A percentile compares a stretch with the other conserved stretches of the same genome.
phyloP scores from a whole-genome alignment of 2,329 filamentous ascomycete genomes.

The Teratosphaeria zuluensis region DNA sequence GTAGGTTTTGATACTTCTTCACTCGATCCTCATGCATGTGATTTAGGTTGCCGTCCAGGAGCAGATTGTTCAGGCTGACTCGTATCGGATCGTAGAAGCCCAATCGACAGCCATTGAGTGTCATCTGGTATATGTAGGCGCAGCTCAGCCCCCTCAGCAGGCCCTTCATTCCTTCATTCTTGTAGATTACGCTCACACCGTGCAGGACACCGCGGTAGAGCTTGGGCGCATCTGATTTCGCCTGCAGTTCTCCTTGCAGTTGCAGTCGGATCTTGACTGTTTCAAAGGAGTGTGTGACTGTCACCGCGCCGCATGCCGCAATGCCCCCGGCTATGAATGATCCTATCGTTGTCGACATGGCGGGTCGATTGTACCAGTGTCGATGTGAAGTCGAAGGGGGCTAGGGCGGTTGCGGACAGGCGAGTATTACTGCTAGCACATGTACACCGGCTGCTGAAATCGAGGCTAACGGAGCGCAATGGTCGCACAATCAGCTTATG shows the following conservation, averaged over 20 bases:
- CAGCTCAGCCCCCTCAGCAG: conserved; percentile 83
- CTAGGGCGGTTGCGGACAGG: neutral
- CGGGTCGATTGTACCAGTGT: neutral
- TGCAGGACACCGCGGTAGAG: conserved; percentile 88
- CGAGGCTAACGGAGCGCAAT: neutral
- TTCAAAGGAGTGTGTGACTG: conserved; percentile 95
- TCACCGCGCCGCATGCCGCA: conserved; percentile 93
- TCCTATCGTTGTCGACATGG: conserved; percentile 41
- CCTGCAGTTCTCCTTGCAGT: conserved; percentile 87
- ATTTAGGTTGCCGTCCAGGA: conserved; percentile 59
- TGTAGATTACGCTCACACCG: conserved; percentile 78
- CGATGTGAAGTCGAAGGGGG: neutral
- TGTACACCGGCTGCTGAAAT: neutral
- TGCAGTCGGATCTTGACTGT: conserved; percentile 98
- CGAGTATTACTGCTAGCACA: neutral
- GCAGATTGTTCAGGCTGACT: conserved; percentile 37
- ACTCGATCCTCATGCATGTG: conserved; percentile 32
- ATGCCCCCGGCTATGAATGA: conserved; percentile 94
- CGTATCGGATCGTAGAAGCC: conserved; percentile 97
- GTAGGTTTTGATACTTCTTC: conserved; percentile 60
- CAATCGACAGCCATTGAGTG: conserved; percentile 90
- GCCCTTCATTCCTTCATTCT: conserved; percentile 78
- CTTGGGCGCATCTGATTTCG: conserved; percentile 72
- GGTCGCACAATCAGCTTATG: neutral
- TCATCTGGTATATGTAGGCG: conserved; percentile 92